These are phyloP conservation scores for Anthracocystis panici-leucophaei DNA, from an alignment of 1,284 basidiomycete genomes.

Conservation along the genomic window DNA sequence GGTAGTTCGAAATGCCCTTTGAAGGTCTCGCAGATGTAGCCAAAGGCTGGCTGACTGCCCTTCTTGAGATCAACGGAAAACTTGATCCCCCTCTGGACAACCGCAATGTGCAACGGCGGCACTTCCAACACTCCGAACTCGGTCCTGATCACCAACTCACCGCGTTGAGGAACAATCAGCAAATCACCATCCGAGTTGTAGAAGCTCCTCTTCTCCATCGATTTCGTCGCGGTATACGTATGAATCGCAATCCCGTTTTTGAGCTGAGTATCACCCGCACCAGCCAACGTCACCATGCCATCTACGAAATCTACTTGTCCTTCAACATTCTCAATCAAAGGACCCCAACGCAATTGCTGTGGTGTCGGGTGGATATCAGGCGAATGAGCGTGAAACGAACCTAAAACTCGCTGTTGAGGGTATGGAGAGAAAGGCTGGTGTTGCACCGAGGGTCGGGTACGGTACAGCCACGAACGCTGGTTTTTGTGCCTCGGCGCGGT, in stretches of 20 bases:
- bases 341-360: slow-evolving; percentile 77
- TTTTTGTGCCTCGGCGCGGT: slow-evolving; percentile 74
- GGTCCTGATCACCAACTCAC: slow-evolving; percentile 78
- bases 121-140: slow-evolving; percentile 79
- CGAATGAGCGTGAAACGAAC: slow-evolving; percentile 31
- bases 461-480: slow-evolving; percentile 71
- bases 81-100: slow-evolving; percentile 78
- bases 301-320: slow-evolving; percentile 75
- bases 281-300: slow-evolving; percentile 77
- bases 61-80: slow-evolving; percentile 74
- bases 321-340: slow-evolving; percentile 71
- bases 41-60: slow-evolving; percentile 68
- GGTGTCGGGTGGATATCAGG: slow-evolving; percentile 76
- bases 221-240: slow-evolving; percentile 76
- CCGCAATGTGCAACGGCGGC: slow-evolving; percentile 76
- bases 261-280: slow-evolving; percentile 76
- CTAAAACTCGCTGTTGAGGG: slow-evolving; percentile 75
- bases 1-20: slow-evolving; percentile 77
- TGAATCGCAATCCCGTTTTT: slow-evolving; percentile 72
- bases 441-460: slow-evolving; percentile 78
- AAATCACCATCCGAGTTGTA: slow-evolving; percentile 79
- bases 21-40: slow-evolving; percentile 71
- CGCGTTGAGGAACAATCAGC: slow-evolving; percentile 77
- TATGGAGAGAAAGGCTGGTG: slow-evolving; percentile 76
- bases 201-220: slow-evolving; percentile 78